Evolutionary conservation across 768 basidiomycete species (phyloP).

Genomic region (Tylopilus cervinicoccineus): DNA sequence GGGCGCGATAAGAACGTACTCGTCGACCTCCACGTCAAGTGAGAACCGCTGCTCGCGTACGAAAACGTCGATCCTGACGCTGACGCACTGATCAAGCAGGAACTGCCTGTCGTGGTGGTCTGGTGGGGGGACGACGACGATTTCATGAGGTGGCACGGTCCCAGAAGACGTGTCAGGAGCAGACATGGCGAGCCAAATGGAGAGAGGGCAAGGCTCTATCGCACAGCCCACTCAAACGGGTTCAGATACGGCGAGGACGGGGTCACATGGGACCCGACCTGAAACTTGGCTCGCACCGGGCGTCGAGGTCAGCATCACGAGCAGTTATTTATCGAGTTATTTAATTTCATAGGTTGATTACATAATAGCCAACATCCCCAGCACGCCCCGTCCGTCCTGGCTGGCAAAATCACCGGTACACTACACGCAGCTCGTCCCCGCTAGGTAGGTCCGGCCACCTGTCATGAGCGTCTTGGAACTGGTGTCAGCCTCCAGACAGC

Average conservation of each 20-base stretch:
- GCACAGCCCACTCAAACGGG: constrained; percentile 19
- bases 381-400: background rate
- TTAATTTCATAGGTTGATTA: constrained; percentile 9
- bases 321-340: background rate
- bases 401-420: background rate
- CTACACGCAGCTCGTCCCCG: constrained; percentile 4
- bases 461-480: background rate
- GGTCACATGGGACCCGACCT: constrained; percentile 16
- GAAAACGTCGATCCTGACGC: constrained; percentile 50
- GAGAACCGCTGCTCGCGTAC: constrained; percentile 59
- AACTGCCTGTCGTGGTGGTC: constrained; percentile 36
- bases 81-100: constrained; percentile 63
- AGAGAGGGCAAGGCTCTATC: constrained; percentile 7
- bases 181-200: constrained; percentile 12
- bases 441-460: constrained; percentile 7
- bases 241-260: background rate
- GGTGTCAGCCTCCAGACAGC: constrained; percentile 6
- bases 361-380: constrained; percentile 9
- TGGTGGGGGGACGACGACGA: constrained; percentile 41
- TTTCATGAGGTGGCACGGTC: constrained; percentile 48
- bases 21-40: constrained; percentile 71
- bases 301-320: constrained; percentile 10
- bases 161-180: constrained; percentile 8
- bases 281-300: constrained; percentile 15
- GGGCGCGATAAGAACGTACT: constrained; percentile 43